phyloP scores from a whole-genome alignment of 495 filamentous ascomycete species.

The Parathielavia hyrcaniae region DNA sequence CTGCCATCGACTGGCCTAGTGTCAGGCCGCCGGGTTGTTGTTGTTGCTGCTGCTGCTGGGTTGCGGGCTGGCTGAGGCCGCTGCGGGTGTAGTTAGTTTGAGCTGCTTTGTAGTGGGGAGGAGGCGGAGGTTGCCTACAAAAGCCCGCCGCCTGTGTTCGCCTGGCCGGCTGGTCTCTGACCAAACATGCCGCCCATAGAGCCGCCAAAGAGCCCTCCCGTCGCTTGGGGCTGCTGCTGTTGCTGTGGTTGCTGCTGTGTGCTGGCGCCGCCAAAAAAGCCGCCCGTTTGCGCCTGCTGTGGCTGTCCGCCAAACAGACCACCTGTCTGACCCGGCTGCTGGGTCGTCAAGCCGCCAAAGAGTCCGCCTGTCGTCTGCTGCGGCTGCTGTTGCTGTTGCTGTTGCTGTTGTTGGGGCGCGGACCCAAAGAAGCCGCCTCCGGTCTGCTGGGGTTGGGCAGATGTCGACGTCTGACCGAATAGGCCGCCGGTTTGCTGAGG shows the following conservation, averaged over 20 bases:
- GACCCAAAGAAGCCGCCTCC: constrained; percentile 25
- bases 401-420: constrained; percentile 29
- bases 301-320: constrained; percentile 16
- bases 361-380: constrained; percentile 24
- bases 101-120: background rate
- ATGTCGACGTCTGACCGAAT: constrained; percentile 15
- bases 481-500: constrained; percentile 19
- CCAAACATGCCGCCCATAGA: constrained; percentile 46
- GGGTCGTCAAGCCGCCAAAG: constrained; percentile 10
- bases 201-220: constrained; percentile 31
- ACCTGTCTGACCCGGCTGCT: constrained; percentile 19
- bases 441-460: constrained; percentile 24
- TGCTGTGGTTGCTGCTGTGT: constrained; percentile 22
- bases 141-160: constrained; percentile 31
- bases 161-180: constrained; percentile 26
- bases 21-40: constrained; percentile 17
- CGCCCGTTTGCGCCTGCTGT: constrained; percentile 22
- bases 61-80: constrained; percentile 19
- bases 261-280: constrained; percentile 20
- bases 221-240: constrained; percentile 18
- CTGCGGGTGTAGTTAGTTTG: constrained; percentile 21
- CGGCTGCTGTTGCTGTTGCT: constrained; percentile 25
- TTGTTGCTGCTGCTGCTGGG: constrained; percentile 44
- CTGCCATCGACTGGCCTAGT: constrained; percentile 39
- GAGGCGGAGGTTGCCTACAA: constrained; percentile 43